Evolutionary conservation across 805 yeast genomes (phyloP).

Genomic region (Pichia paraexigua): DNA sequence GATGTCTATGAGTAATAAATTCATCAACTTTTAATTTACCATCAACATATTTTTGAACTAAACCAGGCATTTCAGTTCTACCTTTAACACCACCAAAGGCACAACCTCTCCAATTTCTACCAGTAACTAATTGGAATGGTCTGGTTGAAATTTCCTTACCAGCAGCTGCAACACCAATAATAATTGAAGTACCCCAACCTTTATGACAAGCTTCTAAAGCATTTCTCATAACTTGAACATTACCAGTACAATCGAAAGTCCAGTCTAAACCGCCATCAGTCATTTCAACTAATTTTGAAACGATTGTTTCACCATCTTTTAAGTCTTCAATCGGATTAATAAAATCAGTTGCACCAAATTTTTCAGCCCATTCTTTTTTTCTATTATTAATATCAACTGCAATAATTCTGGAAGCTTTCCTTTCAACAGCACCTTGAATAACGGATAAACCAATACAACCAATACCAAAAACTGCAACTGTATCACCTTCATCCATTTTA

Average conservation of each 20-base stretch:
- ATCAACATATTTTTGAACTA: constrained; percentile 75
- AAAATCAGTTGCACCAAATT: constrained; percentile 95
- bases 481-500: constrained; percentile 81
- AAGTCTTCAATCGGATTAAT: constrained; percentile 68
- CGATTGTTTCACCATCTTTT: constrained; percentile 67
- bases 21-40: constrained; percentile 88
- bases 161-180: constrained; percentile 98
- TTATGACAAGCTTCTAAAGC: constrained; percentile 97
- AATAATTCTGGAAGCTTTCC: constrained; percentile 74
- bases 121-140: constrained; percentile 98
- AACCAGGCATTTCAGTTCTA: constrained; percentile 86
- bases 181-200: constrained; percentile 96
- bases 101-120: constrained; percentile 98
- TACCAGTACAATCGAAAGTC: constrained; percentile 98
- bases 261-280: constrained; percentile 97
- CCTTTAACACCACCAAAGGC: constrained; percentile 99
- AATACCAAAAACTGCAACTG: constrained; percentile 94
- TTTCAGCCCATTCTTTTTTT: constrained; percentile 76
- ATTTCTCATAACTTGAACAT: constrained; percentile 86
- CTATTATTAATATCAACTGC: constrained; percentile 81
- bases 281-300: constrained; percentile 73
- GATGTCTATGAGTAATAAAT: constrained; percentile 85
- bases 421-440: constrained; percentile 85
- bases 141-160: constrained; percentile 95
- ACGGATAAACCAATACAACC: constrained; percentile 97